Conservation (phyloP, 139 green algal species). For the Desmodesmus armatus region DNA sequence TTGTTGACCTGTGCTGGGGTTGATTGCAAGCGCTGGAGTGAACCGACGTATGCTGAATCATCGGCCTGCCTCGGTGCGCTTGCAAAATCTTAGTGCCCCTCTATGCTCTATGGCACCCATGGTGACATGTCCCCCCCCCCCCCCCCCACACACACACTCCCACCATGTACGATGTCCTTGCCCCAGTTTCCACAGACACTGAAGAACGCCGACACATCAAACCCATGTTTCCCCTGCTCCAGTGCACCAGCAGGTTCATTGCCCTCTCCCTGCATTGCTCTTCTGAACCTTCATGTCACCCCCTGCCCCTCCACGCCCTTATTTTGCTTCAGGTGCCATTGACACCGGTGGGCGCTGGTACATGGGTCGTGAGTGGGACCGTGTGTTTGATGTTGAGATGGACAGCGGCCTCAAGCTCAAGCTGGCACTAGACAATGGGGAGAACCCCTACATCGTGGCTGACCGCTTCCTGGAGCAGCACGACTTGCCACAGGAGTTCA, state of each 20-base stretch:
- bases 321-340: constrained; percentile 20
- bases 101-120: no score
- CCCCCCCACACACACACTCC: background rate
- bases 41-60: no score
- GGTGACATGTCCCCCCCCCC: no score
- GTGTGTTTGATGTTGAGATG: constrained; percentile 97
- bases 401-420: constrained; percentile 72
- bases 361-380: constrained; percentile 80
- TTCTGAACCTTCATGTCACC: background rate
- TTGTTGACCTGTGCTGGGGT: no score
- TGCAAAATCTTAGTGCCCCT: no score
- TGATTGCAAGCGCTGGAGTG: no score
- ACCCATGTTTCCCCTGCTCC: background rate
- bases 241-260: background rate
- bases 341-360: constrained; percentile 58
- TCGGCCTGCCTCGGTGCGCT: no score
- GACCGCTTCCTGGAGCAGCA: constrained; percentile 88
- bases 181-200: background rate
- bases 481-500: constrained; percentile 80
- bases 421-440: constrained; percentile 76
- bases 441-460: constrained; percentile 95
- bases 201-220: background rate
- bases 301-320: background rate
- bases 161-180: background rate
- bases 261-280: background rate